Conservation (phyloP, 2,329 filamentous ascomycete species). For the Madurella fahalii region DNA sequence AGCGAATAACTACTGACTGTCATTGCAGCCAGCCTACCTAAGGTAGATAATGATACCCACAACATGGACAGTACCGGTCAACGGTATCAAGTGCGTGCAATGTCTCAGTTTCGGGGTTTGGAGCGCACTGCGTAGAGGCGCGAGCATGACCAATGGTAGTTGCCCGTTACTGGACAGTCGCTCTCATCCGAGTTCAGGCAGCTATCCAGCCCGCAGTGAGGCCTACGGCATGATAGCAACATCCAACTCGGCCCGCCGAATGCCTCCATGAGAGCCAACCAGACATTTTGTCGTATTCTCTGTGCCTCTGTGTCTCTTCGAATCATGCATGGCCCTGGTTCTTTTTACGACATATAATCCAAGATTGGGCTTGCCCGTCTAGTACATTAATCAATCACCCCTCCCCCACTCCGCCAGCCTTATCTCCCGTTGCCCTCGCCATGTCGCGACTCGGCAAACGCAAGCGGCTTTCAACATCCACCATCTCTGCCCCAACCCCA, state of each 20-base stretch:
- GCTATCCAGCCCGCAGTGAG: not conserved
- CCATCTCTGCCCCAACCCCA: not conserved
- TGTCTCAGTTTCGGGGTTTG: too few species aligned
- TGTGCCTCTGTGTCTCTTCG: not conserved
- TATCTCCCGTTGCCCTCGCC: not conserved
- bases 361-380: not conserved
- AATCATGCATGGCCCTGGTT: not conserved
- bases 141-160: too few species aligned
- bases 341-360: not conserved
- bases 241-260: not conserved
- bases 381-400: not conserved
- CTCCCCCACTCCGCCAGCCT: not conserved
- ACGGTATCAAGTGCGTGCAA: too few species aligned
- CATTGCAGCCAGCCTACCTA: not conserved
- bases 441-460: not conserved
- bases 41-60: constrained; percentile 24
- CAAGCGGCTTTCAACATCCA: not conserved
- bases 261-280: not conserved
- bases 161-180: too few species aligned
- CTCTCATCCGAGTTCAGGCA: not conserved
- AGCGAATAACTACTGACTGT: too few species aligned
- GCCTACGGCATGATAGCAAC: not conserved
- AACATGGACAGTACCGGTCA: not conserved
- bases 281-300: not conserved
- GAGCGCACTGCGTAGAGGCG: too few species aligned